Conservation (phyloP, 345 rosid species). For the Litchi chinensis region DNA sequence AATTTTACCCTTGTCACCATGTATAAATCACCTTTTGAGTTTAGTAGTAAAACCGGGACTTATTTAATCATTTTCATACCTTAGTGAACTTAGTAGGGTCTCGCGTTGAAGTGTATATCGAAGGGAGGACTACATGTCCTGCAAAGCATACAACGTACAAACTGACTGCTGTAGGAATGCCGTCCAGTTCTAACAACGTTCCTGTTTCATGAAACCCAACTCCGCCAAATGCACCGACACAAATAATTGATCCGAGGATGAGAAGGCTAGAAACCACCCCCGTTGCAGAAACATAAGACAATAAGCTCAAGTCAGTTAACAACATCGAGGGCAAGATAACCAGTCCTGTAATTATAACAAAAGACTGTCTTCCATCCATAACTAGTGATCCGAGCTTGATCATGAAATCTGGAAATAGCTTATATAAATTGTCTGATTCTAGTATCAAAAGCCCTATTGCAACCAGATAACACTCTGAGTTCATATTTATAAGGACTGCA, state of each 20-base stretch:
- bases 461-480: conserved; percentile 18
- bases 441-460: conserved; percentile 23
- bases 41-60: too few species aligned
- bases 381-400: background rate
- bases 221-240: conserved; percentile 22
- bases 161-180: conserved; percentile 23
- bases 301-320: conserved; percentile 21
- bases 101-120: conserved; percentile 18
- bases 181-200: conserved; percentile 14
- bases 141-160: conserved; percentile 23
- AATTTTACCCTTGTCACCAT: too few species aligned
- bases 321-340: conserved; percentile 21
- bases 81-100: background rate
- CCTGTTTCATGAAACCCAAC: conserved; percentile 25
- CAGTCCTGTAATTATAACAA: conserved; percentile 14
- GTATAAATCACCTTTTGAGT: too few species aligned
- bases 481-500: conserved; percentile 12
- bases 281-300: conserved; percentile 21
- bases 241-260: background rate
- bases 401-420: conserved; percentile 20
- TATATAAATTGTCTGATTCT: conserved; percentile 28
- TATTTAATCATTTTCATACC: too few species aligned
- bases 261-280: conserved; percentile 14
- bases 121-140: conserved; percentile 17
- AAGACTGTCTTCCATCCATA: conserved; percentile 15